Conservation (phyloP, 2,329 filamentous ascomycete species). For the Colletotrichum navitas region DNA sequence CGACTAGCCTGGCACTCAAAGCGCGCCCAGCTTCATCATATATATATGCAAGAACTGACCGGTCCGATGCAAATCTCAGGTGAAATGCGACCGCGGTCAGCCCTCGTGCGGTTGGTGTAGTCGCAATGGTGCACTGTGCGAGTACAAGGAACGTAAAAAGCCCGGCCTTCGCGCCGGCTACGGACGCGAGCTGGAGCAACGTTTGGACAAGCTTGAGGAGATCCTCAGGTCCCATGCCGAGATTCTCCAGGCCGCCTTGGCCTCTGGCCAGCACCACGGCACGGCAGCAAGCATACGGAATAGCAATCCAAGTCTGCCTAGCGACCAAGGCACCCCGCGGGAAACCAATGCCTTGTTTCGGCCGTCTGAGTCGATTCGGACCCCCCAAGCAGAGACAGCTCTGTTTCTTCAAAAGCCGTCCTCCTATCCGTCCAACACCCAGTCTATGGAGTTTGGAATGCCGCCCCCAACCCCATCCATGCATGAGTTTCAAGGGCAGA, state of each 20-base stretch:
- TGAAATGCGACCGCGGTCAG: conserved; percentile 82
- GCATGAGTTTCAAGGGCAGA: conserved; percentile 64
- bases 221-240: conserved; percentile 75
- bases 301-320: conserved; percentile 64
- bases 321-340: conserved; percentile 68
- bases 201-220: conserved; percentile 77
- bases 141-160: conserved; percentile 78
- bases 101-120: conserved; percentile 78
- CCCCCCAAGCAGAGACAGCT: conserved; percentile 68
- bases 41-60: conserved; percentile 8
- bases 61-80: conserved; percentile 55
- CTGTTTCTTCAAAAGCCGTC: conserved; percentile 73
- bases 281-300: conserved; percentile 59
- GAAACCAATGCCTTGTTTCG: conserved; percentile 63
- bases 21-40: background rate
- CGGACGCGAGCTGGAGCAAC: conserved; percentile 79
- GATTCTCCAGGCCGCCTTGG: conserved; percentile 71
- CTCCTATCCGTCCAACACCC: conserved; percentile 59
- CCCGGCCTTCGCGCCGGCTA: conserved; percentile 76
- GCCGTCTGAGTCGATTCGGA: conserved; percentile 62
- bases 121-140: conserved; percentile 72
- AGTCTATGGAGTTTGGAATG: conserved; percentile 64
- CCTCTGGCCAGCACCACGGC: conserved; percentile 51
- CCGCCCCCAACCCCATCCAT: conserved; percentile 60
- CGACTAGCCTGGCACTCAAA: background rate